Conservation (phyloP, 1,284 basidiomycete genomes). For the Ganoderma resinaceum region DNA sequence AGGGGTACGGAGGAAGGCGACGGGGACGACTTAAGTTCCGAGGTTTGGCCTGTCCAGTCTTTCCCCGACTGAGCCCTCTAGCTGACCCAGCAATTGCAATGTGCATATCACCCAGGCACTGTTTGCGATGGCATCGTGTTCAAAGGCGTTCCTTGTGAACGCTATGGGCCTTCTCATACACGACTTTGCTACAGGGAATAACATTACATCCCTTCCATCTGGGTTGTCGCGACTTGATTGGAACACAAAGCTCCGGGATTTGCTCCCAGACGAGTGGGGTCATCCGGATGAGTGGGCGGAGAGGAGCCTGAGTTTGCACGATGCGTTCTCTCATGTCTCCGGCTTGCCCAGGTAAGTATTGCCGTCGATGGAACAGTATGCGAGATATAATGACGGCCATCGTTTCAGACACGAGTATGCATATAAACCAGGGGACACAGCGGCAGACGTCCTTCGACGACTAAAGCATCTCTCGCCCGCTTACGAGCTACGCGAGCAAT, state of each 20-base stretch:
- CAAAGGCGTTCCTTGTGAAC: constrained; percentile 51
- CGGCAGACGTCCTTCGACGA: constrained; percentile 34
- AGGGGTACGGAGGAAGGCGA: constrained; percentile 41
- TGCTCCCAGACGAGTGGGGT: constrained; percentile 49
- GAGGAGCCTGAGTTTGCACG: constrained; percentile 45
- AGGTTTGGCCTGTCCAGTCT: constrained; percentile 35
- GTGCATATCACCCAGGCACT: constrained; percentile 42
- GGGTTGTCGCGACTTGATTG: constrained; percentile 23
- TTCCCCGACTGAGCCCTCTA: not conserved
- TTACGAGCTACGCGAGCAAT: constrained; percentile 49
- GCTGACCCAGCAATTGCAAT: not conserved
- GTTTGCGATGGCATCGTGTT: constrained; percentile 52
- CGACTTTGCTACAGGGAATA: constrained; percentile 32
- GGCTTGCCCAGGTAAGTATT: constrained; percentile 34
- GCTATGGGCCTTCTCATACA: constrained; percentile 44
- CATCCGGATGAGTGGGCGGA: constrained; percentile 45
- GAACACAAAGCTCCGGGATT: constrained; percentile 47
- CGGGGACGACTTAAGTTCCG: constrained; percentile 37
- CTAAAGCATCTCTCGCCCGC: constrained; percentile 25
- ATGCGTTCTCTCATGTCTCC: constrained; percentile 41
- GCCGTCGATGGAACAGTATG: constrained; percentile 8
- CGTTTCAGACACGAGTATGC: constrained; percentile 42
- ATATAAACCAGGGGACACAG: constrained; percentile 39
- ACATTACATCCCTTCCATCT: constrained; percentile 31
- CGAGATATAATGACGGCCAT: not conserved